A percentile compares a stretch with the other conserved stretches of the same genome.
Evolutionary conservation across 108 stramenopile genomes (phyloP).

Genomic region (Heterococcus sp.): DNA sequence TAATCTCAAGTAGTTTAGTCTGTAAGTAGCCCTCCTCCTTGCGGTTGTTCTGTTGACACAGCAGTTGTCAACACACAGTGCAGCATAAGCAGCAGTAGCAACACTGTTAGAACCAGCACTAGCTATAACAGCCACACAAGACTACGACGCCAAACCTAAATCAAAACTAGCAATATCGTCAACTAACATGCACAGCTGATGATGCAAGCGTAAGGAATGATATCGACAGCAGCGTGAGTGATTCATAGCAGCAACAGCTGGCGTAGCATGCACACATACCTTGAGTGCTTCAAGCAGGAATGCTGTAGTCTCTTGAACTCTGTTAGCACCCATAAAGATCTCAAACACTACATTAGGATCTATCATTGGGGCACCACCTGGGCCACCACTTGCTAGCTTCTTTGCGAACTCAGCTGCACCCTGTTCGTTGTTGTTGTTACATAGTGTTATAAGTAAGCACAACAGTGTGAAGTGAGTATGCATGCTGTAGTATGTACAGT

Average conservation of each 20-base stretch:
- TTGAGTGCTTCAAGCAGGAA: constrained; percentile 96
- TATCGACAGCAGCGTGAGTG: no score
- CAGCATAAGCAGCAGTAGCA: no score
- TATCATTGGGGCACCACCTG: constrained; percentile 69
- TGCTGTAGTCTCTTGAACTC: constrained; percentile 94
- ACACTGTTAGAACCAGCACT: no score
- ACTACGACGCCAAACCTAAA: no score
- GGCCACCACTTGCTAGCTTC: constrained; percentile 78
- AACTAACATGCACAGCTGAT: not conserved
- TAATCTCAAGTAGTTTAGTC: constrained; percentile 99
- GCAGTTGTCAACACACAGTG: no score
- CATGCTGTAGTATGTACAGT: not conserved
- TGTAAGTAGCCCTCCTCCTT: constrained; percentile 97
- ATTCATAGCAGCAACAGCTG: no score
- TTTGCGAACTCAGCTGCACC: constrained; percentile 88
- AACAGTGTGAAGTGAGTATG: not conserved
- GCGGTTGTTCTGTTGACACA: constrained; percentile 82
- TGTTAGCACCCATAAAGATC: constrained; percentile 90
- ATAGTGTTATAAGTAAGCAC: no score
- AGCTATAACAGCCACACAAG: no score
- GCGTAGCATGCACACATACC: not conserved
- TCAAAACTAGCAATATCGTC: no score
- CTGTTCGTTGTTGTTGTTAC: no score
- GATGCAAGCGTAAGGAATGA: no score
- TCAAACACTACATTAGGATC: constrained; percentile 95